Evolutionary conservation across 305 asterid species (phyloP).

Genomic region (Solanum hybrid): DNA sequence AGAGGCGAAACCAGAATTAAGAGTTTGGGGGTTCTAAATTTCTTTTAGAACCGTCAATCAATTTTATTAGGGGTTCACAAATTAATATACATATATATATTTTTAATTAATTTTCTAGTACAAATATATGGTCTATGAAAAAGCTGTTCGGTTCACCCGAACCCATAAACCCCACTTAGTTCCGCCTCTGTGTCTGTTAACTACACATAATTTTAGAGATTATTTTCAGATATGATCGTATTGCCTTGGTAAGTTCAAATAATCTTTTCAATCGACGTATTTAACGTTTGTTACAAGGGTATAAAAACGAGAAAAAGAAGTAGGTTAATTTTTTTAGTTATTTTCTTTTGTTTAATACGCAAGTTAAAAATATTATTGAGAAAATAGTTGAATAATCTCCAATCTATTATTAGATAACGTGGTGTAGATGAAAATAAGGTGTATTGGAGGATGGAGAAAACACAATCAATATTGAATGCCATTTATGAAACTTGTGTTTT

Average conservation of each 20-base stretch:
- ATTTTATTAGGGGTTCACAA: too few species aligned
- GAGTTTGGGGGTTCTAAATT: too few species aligned
- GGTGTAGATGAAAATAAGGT: too few species aligned
- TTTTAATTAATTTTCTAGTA: too few species aligned
- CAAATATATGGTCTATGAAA: too few species aligned
- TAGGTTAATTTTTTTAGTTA: neutral
- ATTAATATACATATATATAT: too few species aligned
- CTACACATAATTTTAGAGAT: neutral
- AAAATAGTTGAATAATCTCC: neutral
- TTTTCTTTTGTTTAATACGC: neutral
- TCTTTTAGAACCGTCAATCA: too few species aligned
- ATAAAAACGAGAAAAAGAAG: neutral
- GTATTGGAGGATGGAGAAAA: neutral
- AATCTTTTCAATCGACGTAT: neutral
- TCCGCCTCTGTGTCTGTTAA: neutral
- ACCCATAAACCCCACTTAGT: too few species aligned
- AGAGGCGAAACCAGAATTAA: too few species aligned
- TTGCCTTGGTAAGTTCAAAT: neutral
- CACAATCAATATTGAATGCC: neutral
- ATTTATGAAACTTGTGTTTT: too few species aligned
- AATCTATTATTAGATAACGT: too few species aligned
- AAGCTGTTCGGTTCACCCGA: rapidly evolving
- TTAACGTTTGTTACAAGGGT: neutral
- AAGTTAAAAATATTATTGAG: neutral
- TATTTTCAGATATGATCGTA: neutral